Evolutionary conservation across 2,329 filamentous ascomycete species (phyloP).

Genomic region (Trichoderma gracile): DNA sequence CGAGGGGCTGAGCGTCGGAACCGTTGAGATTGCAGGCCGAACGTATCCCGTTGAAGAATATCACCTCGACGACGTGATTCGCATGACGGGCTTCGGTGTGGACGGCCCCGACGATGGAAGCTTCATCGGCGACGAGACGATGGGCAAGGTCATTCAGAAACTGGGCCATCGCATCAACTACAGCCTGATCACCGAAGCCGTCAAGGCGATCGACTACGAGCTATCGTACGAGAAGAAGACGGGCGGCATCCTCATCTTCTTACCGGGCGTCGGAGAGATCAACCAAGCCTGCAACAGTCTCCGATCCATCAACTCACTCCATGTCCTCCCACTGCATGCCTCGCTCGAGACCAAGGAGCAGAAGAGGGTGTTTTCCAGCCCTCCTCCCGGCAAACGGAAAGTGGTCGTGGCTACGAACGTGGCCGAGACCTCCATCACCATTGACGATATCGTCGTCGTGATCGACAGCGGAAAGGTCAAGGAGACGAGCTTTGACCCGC

Average conservation of each 20-base stretch:
- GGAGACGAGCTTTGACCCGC: slow-evolving; percentile 89
- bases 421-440: slow-evolving; percentile 97
- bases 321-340: slow-evolving; percentile 87
- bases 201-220: slow-evolving; percentile 77
- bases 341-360: slow-evolving; percentile 88
- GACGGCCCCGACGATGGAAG: slow-evolving; percentile 49
- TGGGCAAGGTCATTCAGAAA: slow-evolving; percentile 70
- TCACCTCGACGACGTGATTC: slow-evolving; percentile 85
- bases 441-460: slow-evolving; percentile 94
- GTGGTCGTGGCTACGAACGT: slow-evolving; percentile 95
- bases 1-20: slow-evolving; percentile 67
- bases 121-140: slow-evolving; percentile 52
- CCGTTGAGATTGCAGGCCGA: slow-evolving; percentile 82
- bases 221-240: slow-evolving; percentile 62
- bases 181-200: slow-evolving; percentile 75
- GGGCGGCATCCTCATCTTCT: slow-evolving; percentile 91
- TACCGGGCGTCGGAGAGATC: slow-evolving; percentile 91
- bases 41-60: slow-evolving; percentile 89
- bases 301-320: slow-evolving; percentile 59
- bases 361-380: slow-evolving; percentile 74
- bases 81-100: slow-evolving; percentile 69
- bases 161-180: slow-evolving; percentile 90
- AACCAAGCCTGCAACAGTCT: slow-evolving; percentile 74
- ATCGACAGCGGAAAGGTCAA: slow-evolving; percentile 96
- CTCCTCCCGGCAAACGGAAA: slow-evolving; percentile 82